phyloP scores from a whole-genome alignment of 164 flowering plant genomes.

The Stephania yunnanensis region DNA sequence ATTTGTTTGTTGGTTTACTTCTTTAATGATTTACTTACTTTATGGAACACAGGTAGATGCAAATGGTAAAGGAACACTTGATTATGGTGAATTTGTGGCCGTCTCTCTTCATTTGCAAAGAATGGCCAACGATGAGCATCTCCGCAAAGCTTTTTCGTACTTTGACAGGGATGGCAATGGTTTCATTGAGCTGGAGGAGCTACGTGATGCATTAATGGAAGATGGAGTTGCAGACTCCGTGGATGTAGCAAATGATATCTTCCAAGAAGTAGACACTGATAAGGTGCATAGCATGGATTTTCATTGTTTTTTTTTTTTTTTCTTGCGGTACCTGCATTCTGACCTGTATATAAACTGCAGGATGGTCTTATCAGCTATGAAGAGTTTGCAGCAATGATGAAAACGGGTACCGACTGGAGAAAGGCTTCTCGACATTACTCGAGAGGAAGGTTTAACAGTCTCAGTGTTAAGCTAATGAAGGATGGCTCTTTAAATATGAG shows the following conservation, averaged over 20 bases:
- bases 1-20: not conserved
- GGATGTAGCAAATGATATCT: slow-evolving; percentile 72
- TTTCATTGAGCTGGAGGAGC: slow-evolving; percentile 75
- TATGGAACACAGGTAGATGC: slow-evolving; percentile 63
- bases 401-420: slow-evolving; percentile 97
- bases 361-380: slow-evolving; percentile 88
- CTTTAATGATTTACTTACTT: not conserved
- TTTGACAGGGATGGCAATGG: slow-evolving; percentile 79
- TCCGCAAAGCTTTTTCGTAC: slow-evolving; percentile 74
- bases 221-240: slow-evolving; percentile 61
- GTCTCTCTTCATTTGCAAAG: slow-evolving; percentile 72
- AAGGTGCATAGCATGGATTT: slow-evolving; percentile 43
- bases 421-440: slow-evolving; percentile 95
- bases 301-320: not conserved
- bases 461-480: slow-evolving; percentile 81
- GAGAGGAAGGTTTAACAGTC: slow-evolving; percentile 86
- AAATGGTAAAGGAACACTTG: slow-evolving; percentile 68
- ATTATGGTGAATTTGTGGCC: slow-evolving; percentile 82
- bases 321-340: too few relatives aligned
- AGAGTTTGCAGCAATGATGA: slow-evolving; percentile 94
- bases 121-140: slow-evolving; percentile 86
- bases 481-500: slow-evolving; percentile 83
- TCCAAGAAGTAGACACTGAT: slow-evolving; percentile 89
- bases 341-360: slow-evolving; percentile 28
- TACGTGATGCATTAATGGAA: slow-evolving; percentile 64